Base-by-base conservation (phyloP, 1,139 yeast species). In the Taphrina wiesneri region DNA sequence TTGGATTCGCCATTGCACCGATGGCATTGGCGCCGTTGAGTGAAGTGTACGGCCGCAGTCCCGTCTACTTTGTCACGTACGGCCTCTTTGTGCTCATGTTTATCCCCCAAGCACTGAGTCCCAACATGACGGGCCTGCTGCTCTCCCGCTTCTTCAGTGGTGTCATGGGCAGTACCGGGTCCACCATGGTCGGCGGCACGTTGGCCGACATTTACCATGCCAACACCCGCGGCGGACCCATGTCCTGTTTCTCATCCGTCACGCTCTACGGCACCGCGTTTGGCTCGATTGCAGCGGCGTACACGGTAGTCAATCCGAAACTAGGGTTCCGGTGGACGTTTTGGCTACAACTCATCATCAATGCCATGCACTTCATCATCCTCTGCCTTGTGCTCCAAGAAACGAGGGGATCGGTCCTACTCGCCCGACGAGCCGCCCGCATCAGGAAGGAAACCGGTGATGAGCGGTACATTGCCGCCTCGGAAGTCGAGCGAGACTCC, bases 131-230 rank as follows among this genome's bases (percentile, higher is more conserved):
- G 0, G 86, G 85, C 70, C 76, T 86, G 73, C 79, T 86, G 69
- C 81, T 85, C 3, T 82, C 83, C 66, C 78, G 90, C 45, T 82
- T 86, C 59, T 39, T 66, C 46, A 83, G 91, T 45, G 97, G 97
- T 1, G 80, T 87, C 36, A 81, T 88, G 67, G 89, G 95, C 0
- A 85, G 93, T 3, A 97, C 97, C 5, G 90, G 96, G 0, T 80
- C 91, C 74, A 86, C 96, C 3, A 85, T 90, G 71, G 96, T 93
- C 11, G 95, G 93, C 68, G 97, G 96, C 68, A 85, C 96, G 3
- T 82, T 90, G 69, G 82, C 87, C 67, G 97, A 91, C 76, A 77
- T 79, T 82, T 64, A 88, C 86, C 77, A 85, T 87, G 77, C 77
- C 84, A 71, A 88, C 86, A 79, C 82, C 56, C 77, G 90, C 57